A percentile compares a stretch with the other conserved stretches of the same genome.
Conservation (phyloP, 805 yeast species). For the Kazachstania bromeliacearum region DNA sequence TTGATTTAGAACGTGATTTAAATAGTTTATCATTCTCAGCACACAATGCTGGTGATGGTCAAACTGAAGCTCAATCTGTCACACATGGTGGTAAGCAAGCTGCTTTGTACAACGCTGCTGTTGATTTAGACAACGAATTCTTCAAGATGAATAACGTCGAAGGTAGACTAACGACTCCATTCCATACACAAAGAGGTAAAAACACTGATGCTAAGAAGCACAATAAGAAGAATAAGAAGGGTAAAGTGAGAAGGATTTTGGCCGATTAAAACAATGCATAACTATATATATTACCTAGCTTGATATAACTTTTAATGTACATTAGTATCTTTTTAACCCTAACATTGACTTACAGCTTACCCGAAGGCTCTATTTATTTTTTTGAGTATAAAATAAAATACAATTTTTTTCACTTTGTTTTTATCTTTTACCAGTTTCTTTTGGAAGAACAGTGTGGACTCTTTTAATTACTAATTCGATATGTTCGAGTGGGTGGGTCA, state of each 20-base stretch:
- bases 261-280: not conserved
- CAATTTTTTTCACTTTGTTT: no score
- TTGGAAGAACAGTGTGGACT: no score
- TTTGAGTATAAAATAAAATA: no score
- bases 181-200: slow-evolving; percentile 43
- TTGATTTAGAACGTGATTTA: slow-evolving; percentile 63
- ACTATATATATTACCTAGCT: not conserved
- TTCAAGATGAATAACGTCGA: slow-evolving; percentile 57
- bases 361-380: no score
- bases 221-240: slow-evolving; percentile 68
- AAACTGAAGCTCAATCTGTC: slow-evolving; percentile 39
- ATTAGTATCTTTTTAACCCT: no score
- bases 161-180: slow-evolving; percentile 62
- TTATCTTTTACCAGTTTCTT: no score
- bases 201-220: slow-evolving; percentile 43
- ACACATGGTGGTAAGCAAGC: slow-evolving; percentile 80
- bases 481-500: no score
- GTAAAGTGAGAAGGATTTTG: slow-evolving; percentile 39
- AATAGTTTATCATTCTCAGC: slow-evolving; percentile 68
- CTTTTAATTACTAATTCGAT: no score
- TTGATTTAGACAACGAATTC: slow-evolving; percentile 77
- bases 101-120: slow-evolving; percentile 66
- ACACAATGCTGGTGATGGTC: slow-evolving; percentile 50
- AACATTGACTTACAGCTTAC: no score
- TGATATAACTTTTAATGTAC: no score